Evolutionary conservation across 208 protist genomes (phyloP), one percentile per base, ranked within the genome.

Genomic region (Crithidia bombi): DNA sequence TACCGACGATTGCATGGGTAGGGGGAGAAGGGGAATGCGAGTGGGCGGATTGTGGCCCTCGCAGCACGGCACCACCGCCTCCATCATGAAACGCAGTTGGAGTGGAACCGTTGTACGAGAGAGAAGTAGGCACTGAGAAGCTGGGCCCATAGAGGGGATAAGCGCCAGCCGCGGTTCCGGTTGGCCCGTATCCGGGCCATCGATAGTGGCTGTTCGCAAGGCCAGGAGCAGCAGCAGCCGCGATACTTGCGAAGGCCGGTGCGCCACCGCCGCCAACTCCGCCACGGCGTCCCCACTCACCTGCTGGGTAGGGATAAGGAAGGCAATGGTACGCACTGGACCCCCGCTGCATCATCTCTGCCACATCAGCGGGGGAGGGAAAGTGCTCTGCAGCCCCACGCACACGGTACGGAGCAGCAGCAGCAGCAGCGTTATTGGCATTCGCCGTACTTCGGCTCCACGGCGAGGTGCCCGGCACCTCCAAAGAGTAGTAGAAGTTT

Each of bases 271-370:
- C 17, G 3, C 36, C 57, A 36, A 17, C 55, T 26, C 7, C 3
- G 38, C 50, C 50, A 30, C 30, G 12, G 38, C 28, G 12, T 4
- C 12, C 17, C 54, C 54, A 43, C 21, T 35, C 15, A 14, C 32
- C 28, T 43, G 52, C 33, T 28, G 32, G 33, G 23, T 7, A n/a
- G 32, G 21, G 5, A 21, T 39, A 59, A 3, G 32, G 54, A 5
- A 23, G 17, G 46, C 28, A 49, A 7, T 9, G 32, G 12, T 46
- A 17, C n/a, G 3, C 26, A 21, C 25, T 44, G 1, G 21, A 3
- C 25, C 15, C 58, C 6, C 58, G 43, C 14, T 54, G 41, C 58
- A 41, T 51, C 58, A 52, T 38, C 58, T 65, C 58, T 28, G 43
- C 43, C 15, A 65, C 15, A 5, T 23, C 58, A 17, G 58, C 58